Evolutionary conservation across 2,329 filamentous ascomycete species (phyloP), one percentile per base, ranked within the genome.

Genomic region (Lecanicillium sp.): DNA sequence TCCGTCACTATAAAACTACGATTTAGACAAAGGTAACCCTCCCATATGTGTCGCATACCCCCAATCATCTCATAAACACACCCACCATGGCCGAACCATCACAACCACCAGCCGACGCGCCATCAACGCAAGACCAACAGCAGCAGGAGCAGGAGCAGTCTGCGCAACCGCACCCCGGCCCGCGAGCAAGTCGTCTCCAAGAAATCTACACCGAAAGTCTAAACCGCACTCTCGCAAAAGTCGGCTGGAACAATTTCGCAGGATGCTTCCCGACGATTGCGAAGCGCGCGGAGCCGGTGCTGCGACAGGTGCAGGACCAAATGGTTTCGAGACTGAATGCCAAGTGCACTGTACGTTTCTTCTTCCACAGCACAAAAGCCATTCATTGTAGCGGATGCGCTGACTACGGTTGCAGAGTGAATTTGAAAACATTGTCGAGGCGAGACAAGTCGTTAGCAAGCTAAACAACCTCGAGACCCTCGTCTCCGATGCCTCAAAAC

Each of bases 241-340:
- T 80, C 39, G 67, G 60, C 45, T 75, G 68, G 60, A 64, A 70
- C 35, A 75, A 75, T 53, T 72, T 81, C 48, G 69, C 70, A 3
- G 63, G 69, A 2, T 82, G 78, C 58, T 82, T 78, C 54, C 77
- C 78, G 31, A 76, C 71, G 15, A 63, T 80, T n/a, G 68, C 73
- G 14, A 52, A 57, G 29, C 59, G 64, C 44, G 67, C 73, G 15
- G 71, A 71, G 17, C 60, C 56, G 7, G 65, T 71, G 28, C 61
- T 81, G 49, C 62, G 61, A 45, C 65, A 68, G 46, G 68, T 80
- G 29, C 76, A 79, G 60, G 55, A 57, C 38, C 71, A 74, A 52
- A 75, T 81, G 71, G 68, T 77, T 9, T 68, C 67, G 12, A 64
- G 73, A 47, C 54, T 81, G 44, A 62, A 64, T 16, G 62, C 65